phyloP scores from a whole-genome alignment of 768 basidiomycete species.

The Lactarius hengduanensis region DNA sequence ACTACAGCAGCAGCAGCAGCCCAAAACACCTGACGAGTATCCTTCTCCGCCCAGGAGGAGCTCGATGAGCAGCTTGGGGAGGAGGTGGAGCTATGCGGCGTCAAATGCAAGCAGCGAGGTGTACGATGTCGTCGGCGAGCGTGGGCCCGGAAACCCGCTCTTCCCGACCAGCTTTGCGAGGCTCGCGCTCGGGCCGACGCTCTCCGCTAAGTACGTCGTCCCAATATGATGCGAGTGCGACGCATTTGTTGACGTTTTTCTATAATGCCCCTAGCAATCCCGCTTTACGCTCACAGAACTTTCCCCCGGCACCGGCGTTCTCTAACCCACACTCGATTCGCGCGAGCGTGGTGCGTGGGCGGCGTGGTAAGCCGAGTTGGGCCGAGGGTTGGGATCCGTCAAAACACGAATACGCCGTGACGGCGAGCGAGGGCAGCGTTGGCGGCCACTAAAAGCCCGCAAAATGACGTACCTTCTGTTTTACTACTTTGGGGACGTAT shows the following conservation, averaged over 20 bases:
- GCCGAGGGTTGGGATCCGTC: conserved; percentile 42
- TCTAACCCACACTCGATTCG: conserved; percentile 32
- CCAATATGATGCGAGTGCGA: neutral
- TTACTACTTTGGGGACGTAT: neutral
- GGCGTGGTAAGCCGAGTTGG: conserved; percentile 38
- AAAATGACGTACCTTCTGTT: neutral
- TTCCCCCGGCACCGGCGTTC: conserved; percentile 34
- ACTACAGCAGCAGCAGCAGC: conserved; percentile 1
- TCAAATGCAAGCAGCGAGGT: conserved; percentile 31
- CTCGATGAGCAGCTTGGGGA: conserved; percentile 10
- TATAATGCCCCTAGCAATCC: conserved; percentile 25
- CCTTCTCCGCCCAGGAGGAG: neutral
- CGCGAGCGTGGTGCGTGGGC: conserved; percentile 26
- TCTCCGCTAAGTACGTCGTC: conserved; percentile 49
- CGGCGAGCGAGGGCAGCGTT: conserved; percentile 40
- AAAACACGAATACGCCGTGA: conserved; percentile 46
- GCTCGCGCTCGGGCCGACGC: conserved; percentile 62
- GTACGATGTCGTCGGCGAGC: conserved; percentile 58
- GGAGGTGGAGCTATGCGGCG: conserved; percentile 26
- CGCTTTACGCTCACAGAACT: conserved; percentile 33
- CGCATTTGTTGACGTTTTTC: neutral
- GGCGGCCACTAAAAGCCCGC: neutral
- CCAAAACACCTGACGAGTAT: neutral
- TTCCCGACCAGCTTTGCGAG: conserved; percentile 82
- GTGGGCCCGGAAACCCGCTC: conserved; percentile 69